Evolutionary conservation across 192 early-diverging fungal genomes (phyloP).

Genomic region (Coemansia sp.): DNA sequence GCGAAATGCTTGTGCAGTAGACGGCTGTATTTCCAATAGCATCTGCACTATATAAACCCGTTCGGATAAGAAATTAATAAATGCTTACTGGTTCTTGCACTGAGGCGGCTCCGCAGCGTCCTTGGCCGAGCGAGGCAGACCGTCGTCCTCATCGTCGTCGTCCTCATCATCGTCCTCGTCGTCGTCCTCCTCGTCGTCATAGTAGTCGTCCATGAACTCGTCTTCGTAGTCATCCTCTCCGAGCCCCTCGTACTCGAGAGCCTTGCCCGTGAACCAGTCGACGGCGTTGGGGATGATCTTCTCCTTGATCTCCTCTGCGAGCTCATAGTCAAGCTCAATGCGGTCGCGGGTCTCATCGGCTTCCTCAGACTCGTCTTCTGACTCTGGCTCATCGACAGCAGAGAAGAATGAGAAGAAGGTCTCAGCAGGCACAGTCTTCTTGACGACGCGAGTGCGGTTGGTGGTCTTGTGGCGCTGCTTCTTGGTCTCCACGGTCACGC

Average conservation of each 20-base stretch:
- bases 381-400: conserved; percentile 70
- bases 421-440: conserved; percentile 92
- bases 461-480: conserved; percentile 99
- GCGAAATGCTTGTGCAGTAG: conserved; percentile 48
- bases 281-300: conserved; percentile 93
- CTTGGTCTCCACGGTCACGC: conserved; percentile 91
- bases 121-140: conserved; percentile 45
- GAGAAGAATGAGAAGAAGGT: conserved; percentile 99
- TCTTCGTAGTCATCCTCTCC: conserved; percentile 42
- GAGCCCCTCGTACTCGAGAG: conserved; percentile 69
- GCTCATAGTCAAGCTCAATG: conserved; percentile 92
- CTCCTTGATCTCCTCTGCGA: conserved; percentile 98
- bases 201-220: conserved; percentile 40
- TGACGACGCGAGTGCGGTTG: conserved; percentile 97
- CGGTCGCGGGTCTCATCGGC: conserved; percentile 78
- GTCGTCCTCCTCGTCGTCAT: conserved; percentile 49
- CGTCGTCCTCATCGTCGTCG: conserved; percentile 47
- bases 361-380: conserved; percentile 69
- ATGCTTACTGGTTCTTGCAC: conserved; percentile 53
- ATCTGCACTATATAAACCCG: too few relatives aligned
- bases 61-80: too few relatives aligned
- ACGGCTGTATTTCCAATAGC: too few relatives aligned
- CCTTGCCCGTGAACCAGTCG: conserved; percentile 99
- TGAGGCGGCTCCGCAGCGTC: conserved; percentile 50
- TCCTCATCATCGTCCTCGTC: conserved; percentile 36